Evolutionary conservation across 345 rosid genomes (phyloP).

Genomic region (Eucalyptus sideroxylon): DNA sequence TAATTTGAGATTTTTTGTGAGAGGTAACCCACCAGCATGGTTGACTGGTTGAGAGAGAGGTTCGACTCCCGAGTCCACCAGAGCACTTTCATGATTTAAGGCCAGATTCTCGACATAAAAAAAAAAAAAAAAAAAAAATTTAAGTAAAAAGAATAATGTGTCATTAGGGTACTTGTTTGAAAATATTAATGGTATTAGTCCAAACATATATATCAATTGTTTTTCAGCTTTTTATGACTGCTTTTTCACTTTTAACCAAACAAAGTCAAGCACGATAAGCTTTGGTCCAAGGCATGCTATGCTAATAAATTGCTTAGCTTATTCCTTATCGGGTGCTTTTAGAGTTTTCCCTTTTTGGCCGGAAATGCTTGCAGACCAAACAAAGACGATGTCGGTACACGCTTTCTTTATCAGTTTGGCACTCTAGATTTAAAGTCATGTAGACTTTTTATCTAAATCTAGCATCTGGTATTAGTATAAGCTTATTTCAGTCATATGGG

Average conservation of each 20-base stretch:
- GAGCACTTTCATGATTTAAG: no score
- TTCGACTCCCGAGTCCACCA: no score
- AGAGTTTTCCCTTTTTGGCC: neutral
- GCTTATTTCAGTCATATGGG: no score
- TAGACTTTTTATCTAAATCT: neutral
- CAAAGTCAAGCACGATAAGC: neutral
- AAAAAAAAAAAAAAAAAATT: no score
- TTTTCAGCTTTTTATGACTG: neutral
- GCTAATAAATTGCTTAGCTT: neutral
- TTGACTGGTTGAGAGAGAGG: no score
- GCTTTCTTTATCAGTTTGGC: neutral
- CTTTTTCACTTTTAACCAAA: neutral
- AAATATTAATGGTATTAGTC: neutral
- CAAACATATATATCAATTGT: neutral
- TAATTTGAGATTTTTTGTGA: no score
- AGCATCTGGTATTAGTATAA: neutral
- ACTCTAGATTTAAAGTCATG: neutral
- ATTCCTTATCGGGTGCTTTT: neutral
- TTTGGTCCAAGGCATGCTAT: neutral
- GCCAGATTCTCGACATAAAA: no score
- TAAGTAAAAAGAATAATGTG: no score
- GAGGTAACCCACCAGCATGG: no score
- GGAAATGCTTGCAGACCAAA: neutral
- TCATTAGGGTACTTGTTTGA: neutral
- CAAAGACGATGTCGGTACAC: neutral